These are phyloP conservation scores for Cicer chorassanicum DNA, from an alignment of 306 rosid species.

Conservation along the genomic window DNA sequence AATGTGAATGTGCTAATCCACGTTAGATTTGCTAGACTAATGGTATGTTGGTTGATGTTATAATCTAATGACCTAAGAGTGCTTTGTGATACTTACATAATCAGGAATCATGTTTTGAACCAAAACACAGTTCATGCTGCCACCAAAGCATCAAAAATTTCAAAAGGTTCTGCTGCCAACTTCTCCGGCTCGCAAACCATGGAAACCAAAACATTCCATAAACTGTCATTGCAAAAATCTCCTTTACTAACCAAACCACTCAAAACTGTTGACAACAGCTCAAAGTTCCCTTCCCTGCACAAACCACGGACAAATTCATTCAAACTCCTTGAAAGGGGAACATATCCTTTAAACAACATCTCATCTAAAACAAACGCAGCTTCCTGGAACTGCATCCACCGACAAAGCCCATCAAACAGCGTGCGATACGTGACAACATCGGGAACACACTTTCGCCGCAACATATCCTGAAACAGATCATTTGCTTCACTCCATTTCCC, in stretches of 20 bases:
- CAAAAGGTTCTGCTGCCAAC: conserved; percentile 40
- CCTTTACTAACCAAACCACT: conserved; percentile 51
- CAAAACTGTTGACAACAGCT: conserved; percentile 53
- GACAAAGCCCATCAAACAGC: conserved; percentile 66
- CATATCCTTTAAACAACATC: conserved; percentile 73
- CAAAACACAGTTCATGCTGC: conserved; percentile 37
- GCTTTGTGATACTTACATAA: background rate
- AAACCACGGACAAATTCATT: conserved; percentile 50
- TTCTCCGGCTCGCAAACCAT: conserved; percentile 53
- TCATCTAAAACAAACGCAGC: conserved; percentile 69
- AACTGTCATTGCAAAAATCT: conserved; percentile 42
- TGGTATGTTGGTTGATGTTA: no score
- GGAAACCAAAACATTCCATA: conserved; percentile 56
- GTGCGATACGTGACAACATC: conserved; percentile 67
- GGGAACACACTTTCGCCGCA: conserved; percentile 55
- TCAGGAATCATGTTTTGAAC: background rate
- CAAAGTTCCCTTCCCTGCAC: conserved; percentile 56
- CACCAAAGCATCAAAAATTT: conserved; percentile 50
- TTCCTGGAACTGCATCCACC: conserved; percentile 57
- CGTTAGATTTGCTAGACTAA: no score
- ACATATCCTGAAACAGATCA: conserved; percentile 78
- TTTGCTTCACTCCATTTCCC: conserved; percentile 75
- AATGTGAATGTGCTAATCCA: no score
- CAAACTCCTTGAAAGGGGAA: conserved; percentile 48
- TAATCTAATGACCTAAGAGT: background rate